These are phyloP conservation scores for Exophiala sideris DNA, from an alignment of 2,329 filamentous ascomycete genomes.

Conservation along the genomic window DNA sequence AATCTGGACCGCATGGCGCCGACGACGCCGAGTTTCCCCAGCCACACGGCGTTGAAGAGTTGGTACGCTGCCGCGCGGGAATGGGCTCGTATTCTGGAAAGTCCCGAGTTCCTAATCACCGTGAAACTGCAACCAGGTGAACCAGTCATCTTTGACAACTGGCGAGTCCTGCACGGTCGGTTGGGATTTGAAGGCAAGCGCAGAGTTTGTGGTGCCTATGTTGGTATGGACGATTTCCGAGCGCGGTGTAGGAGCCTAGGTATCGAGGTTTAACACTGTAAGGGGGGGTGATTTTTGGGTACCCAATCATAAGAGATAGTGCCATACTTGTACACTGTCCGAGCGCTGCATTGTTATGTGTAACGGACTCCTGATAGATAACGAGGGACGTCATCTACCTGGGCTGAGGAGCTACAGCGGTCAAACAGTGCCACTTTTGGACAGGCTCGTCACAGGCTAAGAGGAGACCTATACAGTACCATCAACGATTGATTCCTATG, in stretches of 20 bases:
- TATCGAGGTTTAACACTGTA: slow-evolving; percentile 6
- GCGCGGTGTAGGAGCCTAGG: slow-evolving; percentile 19
- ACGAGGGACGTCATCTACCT: too few species aligned
- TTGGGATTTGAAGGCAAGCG: slow-evolving; percentile 77
- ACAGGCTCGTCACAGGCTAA: too few species aligned
- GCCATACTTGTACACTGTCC: background rate
- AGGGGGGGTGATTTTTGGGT: background rate
- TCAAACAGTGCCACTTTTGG: too few species aligned
- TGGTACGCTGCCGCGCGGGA: slow-evolving; percentile 81
- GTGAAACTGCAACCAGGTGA: slow-evolving; percentile 76
- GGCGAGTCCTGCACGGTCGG: slow-evolving; percentile 86
- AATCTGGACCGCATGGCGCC: slow-evolving; percentile 74
- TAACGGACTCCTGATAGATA: too few species aligned
- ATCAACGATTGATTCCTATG: too few species aligned
- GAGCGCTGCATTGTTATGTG: too few species aligned
- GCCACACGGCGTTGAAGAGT: slow-evolving; percentile 35
- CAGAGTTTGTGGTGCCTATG: slow-evolving; percentile 87
- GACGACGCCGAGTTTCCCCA: slow-evolving; percentile 52
- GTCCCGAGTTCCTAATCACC: slow-evolving; percentile 68
- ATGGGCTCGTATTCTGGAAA: slow-evolving; percentile 68
- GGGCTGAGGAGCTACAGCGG: too few species aligned
- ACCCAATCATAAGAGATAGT: background rate
- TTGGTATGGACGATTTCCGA: slow-evolving; percentile 45
- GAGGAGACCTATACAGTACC: too few species aligned
- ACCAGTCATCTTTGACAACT: slow-evolving; percentile 89